phyloP scores from a whole-genome alignment of 306 rosid genomes.

The Parietaria judaica region DNA sequence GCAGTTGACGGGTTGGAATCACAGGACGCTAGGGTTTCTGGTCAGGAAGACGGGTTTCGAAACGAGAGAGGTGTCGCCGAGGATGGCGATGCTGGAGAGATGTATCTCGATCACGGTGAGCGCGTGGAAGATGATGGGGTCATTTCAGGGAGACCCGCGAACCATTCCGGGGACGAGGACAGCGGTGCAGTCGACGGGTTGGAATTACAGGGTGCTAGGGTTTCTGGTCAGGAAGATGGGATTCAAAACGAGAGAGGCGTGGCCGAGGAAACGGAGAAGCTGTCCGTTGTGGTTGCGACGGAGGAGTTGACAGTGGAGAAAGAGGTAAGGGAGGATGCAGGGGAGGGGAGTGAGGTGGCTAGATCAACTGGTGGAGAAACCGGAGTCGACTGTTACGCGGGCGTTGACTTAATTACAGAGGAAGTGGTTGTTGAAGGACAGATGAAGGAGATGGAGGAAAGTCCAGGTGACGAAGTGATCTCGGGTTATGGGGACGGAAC shows the following conservation, averaged over 20 bases:
- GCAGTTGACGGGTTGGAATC: slow-evolving; percentile 12
- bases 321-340: slow-evolving; percentile 2
- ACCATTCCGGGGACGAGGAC: slow-evolving; percentile 16
- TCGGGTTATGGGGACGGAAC: slow-evolving; percentile 8
- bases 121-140: slow-evolving; percentile 16
- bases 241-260: slow-evolving; percentile 25
- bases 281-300: slow-evolving; percentile 19
- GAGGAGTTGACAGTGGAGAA: slow-evolving; percentile 8
- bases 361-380: slow-evolving; percentile 15
- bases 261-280: slow-evolving; percentile 20
- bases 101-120: too few species aligned
- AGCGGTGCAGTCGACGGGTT: slow-evolving; percentile 13
- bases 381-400: slow-evolving; percentile 11
- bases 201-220: slow-evolving; percentile 13
- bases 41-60: slow-evolving; percentile 3
- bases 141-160: slow-evolving; percentile 23
- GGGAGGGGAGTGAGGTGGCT: slow-evolving; percentile 16
- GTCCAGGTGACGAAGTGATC: not conserved
- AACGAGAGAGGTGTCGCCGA: slow-evolving; percentile 30
- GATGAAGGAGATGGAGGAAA: slow-evolving; percentile 3
- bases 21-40: slow-evolving; percentile 17
- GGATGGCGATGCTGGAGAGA: slow-evolving; percentile 10
- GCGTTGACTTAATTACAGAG: slow-evolving; percentile 12
- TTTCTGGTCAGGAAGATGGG: slow-evolving; percentile 10
- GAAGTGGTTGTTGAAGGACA: slow-evolving; percentile 13